Evolutionary conservation across 768 basidiomycete genomes (phyloP).

Genomic region (Tylopilus cervinicoccineus): DNA sequence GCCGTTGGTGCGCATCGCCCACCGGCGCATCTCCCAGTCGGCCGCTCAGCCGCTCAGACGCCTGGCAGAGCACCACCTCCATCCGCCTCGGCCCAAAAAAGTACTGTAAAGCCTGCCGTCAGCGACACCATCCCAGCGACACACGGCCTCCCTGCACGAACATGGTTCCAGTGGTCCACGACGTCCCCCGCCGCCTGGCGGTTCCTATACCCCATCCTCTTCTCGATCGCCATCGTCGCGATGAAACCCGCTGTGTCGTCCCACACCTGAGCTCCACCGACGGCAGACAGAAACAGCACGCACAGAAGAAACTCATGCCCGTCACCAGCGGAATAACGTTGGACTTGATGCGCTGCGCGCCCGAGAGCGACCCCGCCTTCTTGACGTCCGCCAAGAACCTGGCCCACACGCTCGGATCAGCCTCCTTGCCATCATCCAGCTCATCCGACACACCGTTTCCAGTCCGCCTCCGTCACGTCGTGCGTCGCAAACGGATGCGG

Average conservation of each 20-base stretch:
- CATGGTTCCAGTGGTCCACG: conserved; percentile 50
- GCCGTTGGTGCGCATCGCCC: conserved; percentile 17
- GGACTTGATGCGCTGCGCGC: conserved; percentile 31
- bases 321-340: conserved; percentile 30
- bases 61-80: conserved; percentile 38
- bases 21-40: conserved; percentile 19
- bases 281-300: not conserved
- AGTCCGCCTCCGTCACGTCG: conserved; percentile 48
- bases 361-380: conserved; percentile 31
- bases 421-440: not conserved
- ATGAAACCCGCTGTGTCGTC: conserved; percentile 16
- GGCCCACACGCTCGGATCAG: not conserved
- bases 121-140: no score
- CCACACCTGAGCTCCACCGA: no score
- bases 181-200: conserved; percentile 36
- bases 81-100: conserved; percentile 47
- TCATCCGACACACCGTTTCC: conserved; percentile 35
- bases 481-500: conserved; percentile 51
- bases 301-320: conserved; percentile 26
- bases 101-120: conserved; percentile 29
- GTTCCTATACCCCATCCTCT: conserved; percentile 35
- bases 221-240: conserved; percentile 12
- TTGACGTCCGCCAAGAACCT: conserved; percentile 38
- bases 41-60: conserved; percentile 28
- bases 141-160: conserved; percentile 21